A percentile compares a stretch with the other conserved stretches of the same genome.
Conservation (phyloP, 1,284 basidiomycete genomes). For the Naganishia sp. region DNA sequence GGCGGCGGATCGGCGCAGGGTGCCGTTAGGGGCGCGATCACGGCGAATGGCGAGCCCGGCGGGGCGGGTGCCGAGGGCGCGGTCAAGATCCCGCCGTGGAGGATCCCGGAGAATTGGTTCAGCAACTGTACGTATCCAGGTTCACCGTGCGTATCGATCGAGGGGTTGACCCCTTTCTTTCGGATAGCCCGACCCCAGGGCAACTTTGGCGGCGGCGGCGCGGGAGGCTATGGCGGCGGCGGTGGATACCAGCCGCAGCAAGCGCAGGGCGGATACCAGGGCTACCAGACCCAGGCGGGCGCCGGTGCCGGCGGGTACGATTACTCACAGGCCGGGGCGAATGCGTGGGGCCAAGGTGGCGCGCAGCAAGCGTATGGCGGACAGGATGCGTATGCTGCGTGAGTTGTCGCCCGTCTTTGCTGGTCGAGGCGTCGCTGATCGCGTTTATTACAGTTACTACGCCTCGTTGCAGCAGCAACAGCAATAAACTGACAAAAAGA, state of each 20-base stretch:
- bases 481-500: slow-evolving; percentile 14
- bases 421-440: background rate
- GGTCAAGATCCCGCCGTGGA: slow-evolving; percentile 56
- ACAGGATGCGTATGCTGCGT: slow-evolving; percentile 45
- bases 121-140: slow-evolving; percentile 40
- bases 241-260: slow-evolving; percentile 29
- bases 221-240: too few species aligned
- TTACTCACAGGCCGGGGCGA: slow-evolving; percentile 30
- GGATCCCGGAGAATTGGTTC: slow-evolving; percentile 57
- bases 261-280: slow-evolving; percentile 33
- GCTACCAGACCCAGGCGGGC: slow-evolving; percentile 30
- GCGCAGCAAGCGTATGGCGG: slow-evolving; percentile 24
- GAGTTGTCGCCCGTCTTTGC: slow-evolving; percentile 35
- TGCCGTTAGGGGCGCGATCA: slow-evolving; percentile 49
- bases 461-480: slow-evolving; percentile 32
- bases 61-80: slow-evolving; percentile 31
- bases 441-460: slow-evolving; percentile 24
- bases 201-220: slow-evolving; percentile 28
- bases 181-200: slow-evolving; percentile 34
- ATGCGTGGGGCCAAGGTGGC: slow-evolving; percentile 25
- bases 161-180: slow-evolving; percentile 14
- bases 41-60: slow-evolving; percentile 36
- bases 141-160: background rate
- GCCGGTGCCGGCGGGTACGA: slow-evolving; percentile 37
- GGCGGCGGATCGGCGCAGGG: slow-evolving; percentile 59